phyloP scores from a whole-genome alignment of 257 asterid genomes.

The Knoxia roxburghii region DNA sequence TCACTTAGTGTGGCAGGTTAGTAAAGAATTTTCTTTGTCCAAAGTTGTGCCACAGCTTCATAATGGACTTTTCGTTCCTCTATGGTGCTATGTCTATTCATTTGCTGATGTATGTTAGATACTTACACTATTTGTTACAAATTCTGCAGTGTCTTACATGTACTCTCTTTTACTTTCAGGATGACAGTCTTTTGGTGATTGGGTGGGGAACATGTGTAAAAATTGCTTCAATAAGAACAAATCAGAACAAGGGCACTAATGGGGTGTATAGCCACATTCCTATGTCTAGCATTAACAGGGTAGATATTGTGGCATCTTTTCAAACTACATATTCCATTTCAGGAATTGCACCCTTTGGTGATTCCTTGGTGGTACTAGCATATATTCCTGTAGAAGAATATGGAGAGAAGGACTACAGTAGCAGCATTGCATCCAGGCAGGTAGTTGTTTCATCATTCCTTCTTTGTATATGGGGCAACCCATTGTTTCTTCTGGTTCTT shows the following conservation, averaged over 20 bases:
- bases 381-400: conserved; percentile 85
- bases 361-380: conserved; percentile 89
- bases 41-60: neutral
- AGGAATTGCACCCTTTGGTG: conserved; percentile 98
- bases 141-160: conserved; percentile 23
- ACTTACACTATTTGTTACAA: neutral
- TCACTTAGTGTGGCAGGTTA: conserved; percentile 97
- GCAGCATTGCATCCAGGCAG: conserved; percentile 83
- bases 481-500: conserved; percentile 1
- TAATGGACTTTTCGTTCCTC: neutral
- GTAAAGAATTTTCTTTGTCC: conserved; percentile 12
- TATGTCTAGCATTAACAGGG: conserved; percentile 79
- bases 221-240: conserved; percentile 71
- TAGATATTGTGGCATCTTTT: conserved; percentile 94
- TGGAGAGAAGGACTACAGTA: conserved; percentile 72
- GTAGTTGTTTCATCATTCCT: conserved; percentile 34
- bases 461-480: neutral
- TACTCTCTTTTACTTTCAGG: conserved; percentile 49
- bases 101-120: neutral
- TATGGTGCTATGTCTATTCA: neutral
- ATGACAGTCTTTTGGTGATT: conserved; percentile 80
- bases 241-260: conserved; percentile 53
- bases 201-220: conserved; percentile 97
- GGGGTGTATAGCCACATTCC: conserved; percentile 59
- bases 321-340: conserved; percentile 93